Conservation (phyloP, 2,329 filamentous ascomycete species). For the Scopulariopsis brevicaulis region DNA sequence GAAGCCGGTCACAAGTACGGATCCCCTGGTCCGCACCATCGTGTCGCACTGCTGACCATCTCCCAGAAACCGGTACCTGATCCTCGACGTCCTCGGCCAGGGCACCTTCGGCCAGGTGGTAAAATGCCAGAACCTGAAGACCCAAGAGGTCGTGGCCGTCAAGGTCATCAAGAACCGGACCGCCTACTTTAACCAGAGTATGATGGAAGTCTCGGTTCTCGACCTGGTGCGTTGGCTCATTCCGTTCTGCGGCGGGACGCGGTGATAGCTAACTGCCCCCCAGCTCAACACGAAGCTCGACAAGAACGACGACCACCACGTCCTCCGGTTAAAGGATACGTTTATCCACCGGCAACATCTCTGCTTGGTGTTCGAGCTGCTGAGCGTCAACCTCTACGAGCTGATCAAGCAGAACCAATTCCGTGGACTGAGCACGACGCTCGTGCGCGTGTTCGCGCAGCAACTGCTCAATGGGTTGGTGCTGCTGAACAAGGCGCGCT, state of each 20-base stretch:
- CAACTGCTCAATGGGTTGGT: slow-evolving; percentile 89
- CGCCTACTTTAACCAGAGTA: slow-evolving; percentile 98
- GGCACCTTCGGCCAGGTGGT: slow-evolving; percentile 98
- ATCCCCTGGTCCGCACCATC: background rate
- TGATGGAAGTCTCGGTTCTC: slow-evolving; percentile 99
- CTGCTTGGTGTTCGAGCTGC: slow-evolving; percentile 88
- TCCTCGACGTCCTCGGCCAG: slow-evolving; percentile 91
- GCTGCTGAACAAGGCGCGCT: slow-evolving; percentile 84
- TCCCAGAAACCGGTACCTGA: slow-evolving; percentile 83
- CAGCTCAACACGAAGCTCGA: slow-evolving; percentile 96
- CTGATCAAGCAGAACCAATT: slow-evolving; percentile 99
- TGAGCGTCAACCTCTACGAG: slow-evolving; percentile 97
- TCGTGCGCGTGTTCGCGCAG: slow-evolving; percentile 95
- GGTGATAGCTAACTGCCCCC: slow-evolving; percentile 12
- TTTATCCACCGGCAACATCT: slow-evolving; percentile 97
- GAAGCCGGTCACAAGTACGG: slow-evolving; percentile 92
- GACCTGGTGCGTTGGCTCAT: slow-evolving; percentile 58
- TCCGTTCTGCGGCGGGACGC: slow-evolving; percentile 3
- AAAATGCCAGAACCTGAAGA: slow-evolving; percentile 97
- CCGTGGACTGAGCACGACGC: slow-evolving; percentile 87
- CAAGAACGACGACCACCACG: slow-evolving; percentile 97
- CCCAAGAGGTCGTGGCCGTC: slow-evolving; percentile 94
- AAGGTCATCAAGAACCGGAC: slow-evolving; percentile 99
- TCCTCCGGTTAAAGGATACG: slow-evolving; percentile 88
- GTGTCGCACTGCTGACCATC: background rate